phyloP scores from a whole-genome alignment of 345 rosid genomes.

The Lenwebbia sp. region DNA sequence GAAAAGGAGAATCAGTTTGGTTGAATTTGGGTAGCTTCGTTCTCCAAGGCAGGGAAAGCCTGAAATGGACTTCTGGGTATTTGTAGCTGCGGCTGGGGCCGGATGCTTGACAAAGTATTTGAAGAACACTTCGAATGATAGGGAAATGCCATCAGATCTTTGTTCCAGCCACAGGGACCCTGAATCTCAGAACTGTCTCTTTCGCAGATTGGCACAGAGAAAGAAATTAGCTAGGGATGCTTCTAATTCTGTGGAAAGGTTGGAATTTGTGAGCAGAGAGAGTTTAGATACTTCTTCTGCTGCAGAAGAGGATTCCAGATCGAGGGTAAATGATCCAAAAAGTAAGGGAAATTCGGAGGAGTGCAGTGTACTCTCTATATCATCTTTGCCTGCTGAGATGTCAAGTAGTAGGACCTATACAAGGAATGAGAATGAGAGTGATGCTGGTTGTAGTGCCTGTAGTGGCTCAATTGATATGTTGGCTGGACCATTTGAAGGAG shows the following conservation, averaged over 20 bases:
- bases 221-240: constrained; percentile 22
- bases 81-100: constrained; percentile 75
- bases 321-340: constrained; percentile 12
- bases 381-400: constrained; percentile 13
- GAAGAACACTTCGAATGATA: constrained; percentile 25
- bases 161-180: constrained; percentile 14
- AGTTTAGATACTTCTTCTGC: constrained; percentile 15
- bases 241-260: background rate
- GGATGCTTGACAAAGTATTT: constrained; percentile 52
- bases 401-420: constrained; percentile 6
- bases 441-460: background rate
- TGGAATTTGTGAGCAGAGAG: constrained; percentile 8
- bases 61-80: constrained; percentile 65
- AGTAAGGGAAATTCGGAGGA: constrained; percentile 10
- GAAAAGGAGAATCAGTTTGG: constrained; percentile 3
- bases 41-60: background rate
- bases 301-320: constrained; percentile 22
- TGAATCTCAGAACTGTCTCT: constrained; percentile 11
- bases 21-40: constrained; percentile 12
- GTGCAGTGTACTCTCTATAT: constrained; percentile 7
- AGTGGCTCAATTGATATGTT: background rate
- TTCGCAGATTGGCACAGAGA: constrained; percentile 5
- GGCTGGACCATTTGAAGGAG: constrained; percentile 4
- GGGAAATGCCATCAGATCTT: constrained; percentile 7
- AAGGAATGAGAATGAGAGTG: constrained; percentile 6